Evolutionary conservation across 495 filamentous ascomycete species (phyloP), one percentile per base, ranked within the genome.

Genomic region (Trichoderma asperelloides): DNA sequence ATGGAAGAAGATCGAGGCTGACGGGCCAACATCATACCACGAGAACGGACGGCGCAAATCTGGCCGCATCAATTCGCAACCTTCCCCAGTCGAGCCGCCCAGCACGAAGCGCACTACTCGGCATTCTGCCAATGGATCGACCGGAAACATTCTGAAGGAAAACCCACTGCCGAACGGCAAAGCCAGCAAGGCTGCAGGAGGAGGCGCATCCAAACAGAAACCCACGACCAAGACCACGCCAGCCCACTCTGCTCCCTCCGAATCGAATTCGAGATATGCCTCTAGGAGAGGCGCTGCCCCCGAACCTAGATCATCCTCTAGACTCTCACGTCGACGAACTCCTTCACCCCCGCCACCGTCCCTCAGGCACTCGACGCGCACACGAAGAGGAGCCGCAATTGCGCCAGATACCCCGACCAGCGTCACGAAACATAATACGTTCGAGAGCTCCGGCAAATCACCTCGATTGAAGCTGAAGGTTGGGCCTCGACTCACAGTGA

Each of bases 1-100:
- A 28, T 98, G 95, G 95, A 98, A 95, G 80, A 94, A 87, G 75
- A 80, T 89, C 64, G 88, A 90, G 60, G 90, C 87, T 30, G 91
- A 96, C 55, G 96, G 94, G 0, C 95, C 95, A 4, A 91, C 95
- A 11, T 89, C 91, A 0, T 91, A 96, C 70, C 77, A 88, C 28
- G 87, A 88, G 69, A 88, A 91, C 78, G 95, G 95, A 57, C 87
- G 87, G 69, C 85, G 95, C 66, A 95, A 92, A 75, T 97, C 93
- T 11, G 91, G 91, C 43, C 83, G 93, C 69, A 90, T 90, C 66
- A 96, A 96, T 74, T 76, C 79, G 37, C 76, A 90, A 23, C 90
- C 90, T n/a, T 69, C 88, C 40, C 88, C 91, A 68, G 75, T 90
- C 66, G 86, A 91, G 70, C 82, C 89, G 41, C 81, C 77, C 37